Conservation (phyloP, 192 early-diverging fungal species). For the Linnemannia elongata region DNA sequence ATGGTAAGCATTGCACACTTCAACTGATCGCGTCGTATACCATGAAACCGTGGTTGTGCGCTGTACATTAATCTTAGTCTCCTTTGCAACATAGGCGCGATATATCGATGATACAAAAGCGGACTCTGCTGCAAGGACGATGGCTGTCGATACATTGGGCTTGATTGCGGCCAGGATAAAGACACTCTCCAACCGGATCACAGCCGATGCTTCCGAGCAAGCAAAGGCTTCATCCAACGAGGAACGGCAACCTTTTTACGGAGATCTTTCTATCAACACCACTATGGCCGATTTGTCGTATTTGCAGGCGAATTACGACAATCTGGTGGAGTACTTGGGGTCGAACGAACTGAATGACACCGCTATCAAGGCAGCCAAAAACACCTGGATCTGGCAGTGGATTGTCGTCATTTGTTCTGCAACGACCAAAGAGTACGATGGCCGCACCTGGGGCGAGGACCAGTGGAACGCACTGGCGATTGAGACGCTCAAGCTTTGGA, state of each 20-base stretch:
- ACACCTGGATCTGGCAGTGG: constrained; percentile 47
- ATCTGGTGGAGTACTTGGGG: constrained; percentile 24
- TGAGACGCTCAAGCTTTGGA: constrained; percentile 10
- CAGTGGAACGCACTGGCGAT: constrained; percentile 24
- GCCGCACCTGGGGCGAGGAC: constrained; percentile 10
- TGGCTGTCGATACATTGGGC: constrained; percentile 77
- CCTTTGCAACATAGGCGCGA: constrained; percentile 55
- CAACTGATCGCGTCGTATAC: neutral
- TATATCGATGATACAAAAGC: constrained; percentile 73
- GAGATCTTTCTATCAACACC: constrained; percentile 24
- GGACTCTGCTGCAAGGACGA: constrained; percentile 63
- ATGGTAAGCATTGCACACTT: constrained; percentile 61
- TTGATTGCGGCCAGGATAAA: constrained; percentile 72
- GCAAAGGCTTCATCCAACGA: constrained; percentile 8
- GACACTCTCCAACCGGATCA: constrained; percentile 26
- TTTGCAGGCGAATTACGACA: constrained; percentile 30
- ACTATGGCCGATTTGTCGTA: constrained; percentile 20
- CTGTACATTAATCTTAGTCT: neutral
- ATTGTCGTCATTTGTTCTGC: constrained; percentile 2
- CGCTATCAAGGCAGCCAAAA: constrained; percentile 27
- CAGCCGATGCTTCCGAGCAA: neutral
- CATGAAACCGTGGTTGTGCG: too few relatives aligned
- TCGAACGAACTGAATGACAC: constrained; percentile 22
- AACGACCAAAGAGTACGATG: neutral
- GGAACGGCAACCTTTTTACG: constrained; percentile 24